Base-by-base conservation (phyloP, 169 alveolate genomes). In the Eimeria tenella region DNA sequence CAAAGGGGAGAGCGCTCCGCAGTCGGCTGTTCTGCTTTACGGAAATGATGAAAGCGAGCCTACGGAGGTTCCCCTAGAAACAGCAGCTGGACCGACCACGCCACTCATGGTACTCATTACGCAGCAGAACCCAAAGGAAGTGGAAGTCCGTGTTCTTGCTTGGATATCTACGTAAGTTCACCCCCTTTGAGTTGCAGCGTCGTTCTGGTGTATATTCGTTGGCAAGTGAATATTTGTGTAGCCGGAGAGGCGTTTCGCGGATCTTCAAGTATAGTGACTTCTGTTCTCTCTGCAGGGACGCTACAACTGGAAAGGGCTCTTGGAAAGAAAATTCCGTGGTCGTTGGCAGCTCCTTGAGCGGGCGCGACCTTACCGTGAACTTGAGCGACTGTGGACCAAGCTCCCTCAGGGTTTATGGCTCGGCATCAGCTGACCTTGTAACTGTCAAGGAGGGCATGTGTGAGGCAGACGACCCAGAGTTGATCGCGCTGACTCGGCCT, bases 81-180 rank as follows among this genome's bases (percentile, higher is more conserved):
- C 91, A 60, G 79, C 91, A 60, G 91, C 91, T 4, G 91, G 91
- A 49, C 91, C 91, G n/a, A 84, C 91, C 13, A 25, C 63, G 5
- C 53, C 91, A 5, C 62, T 84, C 65, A 62, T 84, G 79, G 21
- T 84, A 23, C 1, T 84, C n/a, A 3, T 84, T 8, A 3, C 1
- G 0, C 79, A 62, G 91, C 5, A 5, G 8, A 7, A 75, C 7
- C n/a, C 31, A 25, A 62, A 75, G 23, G 91, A 84, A 49, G 42
- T 84, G 65, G 7, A 21, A 23, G 79, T 84, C 1, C 63, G 58
- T 31, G 63, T 84, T 19, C 17, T 60, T 21, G 62, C 91, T 0
- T 84, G 75, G 75, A 11, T 42, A 3, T 17, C 91, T 1, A 11
- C 7, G 91, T 84, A n/a, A 60, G 91, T 42, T 84, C 6, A 4